phyloP scores from a whole-genome alignment of 208 protist species.

The Wallacemonas collosoma region DNA sequence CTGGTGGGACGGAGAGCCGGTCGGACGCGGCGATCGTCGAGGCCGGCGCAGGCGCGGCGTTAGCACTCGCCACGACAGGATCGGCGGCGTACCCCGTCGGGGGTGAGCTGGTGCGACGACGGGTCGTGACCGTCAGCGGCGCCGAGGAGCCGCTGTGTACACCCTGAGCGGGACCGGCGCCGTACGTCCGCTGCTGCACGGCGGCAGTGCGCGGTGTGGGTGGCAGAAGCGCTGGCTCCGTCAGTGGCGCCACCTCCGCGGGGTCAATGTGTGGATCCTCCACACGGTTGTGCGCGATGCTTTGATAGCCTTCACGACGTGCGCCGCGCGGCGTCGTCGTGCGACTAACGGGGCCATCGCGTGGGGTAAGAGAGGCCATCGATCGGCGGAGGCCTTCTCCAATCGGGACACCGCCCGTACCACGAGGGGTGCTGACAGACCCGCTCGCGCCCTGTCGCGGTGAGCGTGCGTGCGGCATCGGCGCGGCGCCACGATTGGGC shows the following conservation, averaged over 20 bases:
- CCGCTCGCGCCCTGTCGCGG: conserved; percentile 10
- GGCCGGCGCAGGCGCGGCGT: background rate
- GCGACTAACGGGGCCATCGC: background rate
- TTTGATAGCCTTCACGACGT: conserved; percentile 13
- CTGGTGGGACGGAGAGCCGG: background rate
- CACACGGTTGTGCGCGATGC: conserved; percentile 18
- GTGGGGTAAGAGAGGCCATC: background rate
- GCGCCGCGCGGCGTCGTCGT: conserved; percentile 4
- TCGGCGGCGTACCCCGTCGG: background rate
- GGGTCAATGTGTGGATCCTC: conserved; percentile 14
- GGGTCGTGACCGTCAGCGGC: conserved; percentile 9
- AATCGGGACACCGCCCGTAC: background rate
- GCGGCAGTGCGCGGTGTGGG: conserved; percentile 3
- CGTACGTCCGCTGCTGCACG: conserved; percentile 1
- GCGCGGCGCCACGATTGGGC: conserved; percentile 27
- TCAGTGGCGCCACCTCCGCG: background rate
- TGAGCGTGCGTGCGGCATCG: conserved; percentile 22
- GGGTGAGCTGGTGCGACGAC: conserved; percentile 1
- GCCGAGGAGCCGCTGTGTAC: background rate
- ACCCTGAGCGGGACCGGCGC: background rate
- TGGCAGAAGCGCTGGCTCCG: conserved; percentile 16
- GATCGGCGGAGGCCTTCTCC: conserved; percentile 6
- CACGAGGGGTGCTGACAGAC: too few species aligned
- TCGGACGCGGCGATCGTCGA: background rate
- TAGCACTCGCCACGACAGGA: background rate